Evolutionary conservation across 2,329 filamentous ascomycete genomes (phyloP).

Genomic region (Helotiales sp.): DNA sequence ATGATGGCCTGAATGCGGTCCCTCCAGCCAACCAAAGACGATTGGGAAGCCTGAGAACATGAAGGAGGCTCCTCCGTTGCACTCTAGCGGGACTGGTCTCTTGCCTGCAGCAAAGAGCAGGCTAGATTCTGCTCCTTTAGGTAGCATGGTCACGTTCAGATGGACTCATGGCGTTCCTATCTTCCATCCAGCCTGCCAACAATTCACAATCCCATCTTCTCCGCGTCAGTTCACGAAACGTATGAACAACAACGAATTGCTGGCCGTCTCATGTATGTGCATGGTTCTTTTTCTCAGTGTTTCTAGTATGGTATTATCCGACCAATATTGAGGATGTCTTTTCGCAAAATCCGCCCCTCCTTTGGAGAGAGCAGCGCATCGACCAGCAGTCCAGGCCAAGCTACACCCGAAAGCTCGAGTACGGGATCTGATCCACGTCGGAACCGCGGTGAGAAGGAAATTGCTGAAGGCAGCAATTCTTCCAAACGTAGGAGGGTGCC

Average conservation of each 20-base stretch:
- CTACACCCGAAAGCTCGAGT: conserved; percentile 29
- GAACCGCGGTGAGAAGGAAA: conserved; percentile 24
- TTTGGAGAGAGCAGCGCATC: conserved; percentile 29
- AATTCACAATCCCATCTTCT: conserved; percentile 8
- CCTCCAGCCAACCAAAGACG: neutral
- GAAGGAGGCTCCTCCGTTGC: conserved; percentile 20
- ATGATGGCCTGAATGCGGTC: neutral
- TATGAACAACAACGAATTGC: conserved; percentile 1
- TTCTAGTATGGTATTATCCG: neutral
- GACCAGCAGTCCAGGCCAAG: conserved; percentile 26
- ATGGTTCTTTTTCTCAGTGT: neutral
- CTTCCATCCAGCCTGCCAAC: conserved; percentile 11
- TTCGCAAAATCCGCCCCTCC: conserved; percentile 32
- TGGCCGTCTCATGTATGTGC: neutral
- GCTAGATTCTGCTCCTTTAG: neutral
- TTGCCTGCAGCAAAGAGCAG: neutral
- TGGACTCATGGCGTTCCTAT: conserved; percentile 15
- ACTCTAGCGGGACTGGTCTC: conserved; percentile 6
- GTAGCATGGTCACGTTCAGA: conserved; percentile 11
- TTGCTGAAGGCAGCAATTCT: conserved; percentile 16
- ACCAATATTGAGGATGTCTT: conserved; percentile 21
- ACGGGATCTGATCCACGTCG: conserved; percentile 29
- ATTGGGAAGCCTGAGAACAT: neutral
- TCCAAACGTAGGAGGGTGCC: conserved; percentile 35
- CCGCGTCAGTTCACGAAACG: conserved; percentile 11